Evolutionary conservation across 2,329 filamentous ascomycete genomes (phyloP), one percentile per base, ranked within the genome.

Genomic region (Cadophora gregata): DNA sequence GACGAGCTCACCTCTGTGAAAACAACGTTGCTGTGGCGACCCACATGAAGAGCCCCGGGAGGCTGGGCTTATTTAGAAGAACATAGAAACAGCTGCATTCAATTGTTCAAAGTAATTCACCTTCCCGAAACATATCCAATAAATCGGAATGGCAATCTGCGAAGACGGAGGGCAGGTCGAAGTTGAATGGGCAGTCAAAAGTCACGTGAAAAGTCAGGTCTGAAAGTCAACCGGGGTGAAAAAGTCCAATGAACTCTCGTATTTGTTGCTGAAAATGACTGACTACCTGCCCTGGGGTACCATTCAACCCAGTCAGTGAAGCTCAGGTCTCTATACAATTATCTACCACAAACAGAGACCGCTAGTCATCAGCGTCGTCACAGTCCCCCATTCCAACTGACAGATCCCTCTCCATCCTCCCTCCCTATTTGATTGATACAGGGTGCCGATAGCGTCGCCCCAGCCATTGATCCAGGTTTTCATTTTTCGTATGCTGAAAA

Each of bases 241-340:
- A 48, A 69, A 50, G 61, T 71, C 70, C 56, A 70, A 69, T 67
- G 68, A 71, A 67, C 65, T 70, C 63, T 72, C 69, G 65, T 74
- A 73, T 72, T 73, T 71, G 62, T 72, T 72, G 68, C 69, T 73
- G 66, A 73, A 72, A 74, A 72, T 72, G 68, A 69, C 67, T 68
- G 64, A 55, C 64, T 67, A 56, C 66, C 62, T 59, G 38, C 53
- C 47, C 55, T 61, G 55, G 53, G 65, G 36, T 55, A 10, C 27
- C 36, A 60, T 51, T 56, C 47, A 58, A 62, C 63, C 62, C 56
- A 65, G 56, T 61, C 65, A 68, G 67, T 61, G 67, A 66, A 64
- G 47, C 63, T 51, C 53, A 61, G 60, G 63, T 69, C 67, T 71
- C 71, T 72, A 70, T 72, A 72, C 72, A 68, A 71, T 69, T 67